Conservation (phyloP, 1,284 basidiomycete species). For the Melampsora larici-populina region DNA sequence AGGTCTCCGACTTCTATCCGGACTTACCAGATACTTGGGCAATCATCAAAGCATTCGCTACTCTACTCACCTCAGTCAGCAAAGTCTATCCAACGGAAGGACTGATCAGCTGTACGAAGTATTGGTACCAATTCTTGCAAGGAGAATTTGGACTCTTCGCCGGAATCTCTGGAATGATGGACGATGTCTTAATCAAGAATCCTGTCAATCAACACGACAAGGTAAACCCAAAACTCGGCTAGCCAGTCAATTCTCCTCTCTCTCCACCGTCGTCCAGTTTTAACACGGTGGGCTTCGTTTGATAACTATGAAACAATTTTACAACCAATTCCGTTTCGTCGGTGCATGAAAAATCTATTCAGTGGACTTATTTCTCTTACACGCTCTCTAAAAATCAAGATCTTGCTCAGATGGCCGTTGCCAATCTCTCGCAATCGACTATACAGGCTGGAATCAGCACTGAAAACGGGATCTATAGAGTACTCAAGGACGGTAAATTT, state of each 20-base stretch:
- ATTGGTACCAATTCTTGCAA: slow-evolving; percentile 31
- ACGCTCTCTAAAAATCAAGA: slow-evolving; percentile 31
- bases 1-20: slow-evolving; percentile 40
- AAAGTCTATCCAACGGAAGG: slow-evolving; percentile 38
- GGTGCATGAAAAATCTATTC: background rate
- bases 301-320: background rate
- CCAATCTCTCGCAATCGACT: slow-evolving; percentile 29
- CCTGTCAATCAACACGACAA: slow-evolving; percentile 43
- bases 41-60: slow-evolving; percentile 25
- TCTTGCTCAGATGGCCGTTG: slow-evolving; percentile 32
- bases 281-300: too few species aligned
- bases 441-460: slow-evolving; percentile 30
- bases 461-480: slow-evolving; percentile 32
- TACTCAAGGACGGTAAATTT: slow-evolving; percentile 28
- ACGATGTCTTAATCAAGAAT: slow-evolving; percentile 35
- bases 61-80: slow-evolving; percentile 20
- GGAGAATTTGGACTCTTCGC: slow-evolving; percentile 32
- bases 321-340: background rate
- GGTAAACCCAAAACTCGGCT: slow-evolving; percentile 2
- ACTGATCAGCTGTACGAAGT: slow-evolving; percentile 29
- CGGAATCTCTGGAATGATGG: slow-evolving; percentile 29
- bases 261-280: too few species aligned
- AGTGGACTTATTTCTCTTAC: slow-evolving; percentile 36
- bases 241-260: too few species aligned
- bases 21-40: slow-evolving; percentile 23